Evolutionary conservation across 345 rosid genomes (phyloP), one percentile per base, ranked within the genome.

Genomic region (Hibiscus syriacus): DNA sequence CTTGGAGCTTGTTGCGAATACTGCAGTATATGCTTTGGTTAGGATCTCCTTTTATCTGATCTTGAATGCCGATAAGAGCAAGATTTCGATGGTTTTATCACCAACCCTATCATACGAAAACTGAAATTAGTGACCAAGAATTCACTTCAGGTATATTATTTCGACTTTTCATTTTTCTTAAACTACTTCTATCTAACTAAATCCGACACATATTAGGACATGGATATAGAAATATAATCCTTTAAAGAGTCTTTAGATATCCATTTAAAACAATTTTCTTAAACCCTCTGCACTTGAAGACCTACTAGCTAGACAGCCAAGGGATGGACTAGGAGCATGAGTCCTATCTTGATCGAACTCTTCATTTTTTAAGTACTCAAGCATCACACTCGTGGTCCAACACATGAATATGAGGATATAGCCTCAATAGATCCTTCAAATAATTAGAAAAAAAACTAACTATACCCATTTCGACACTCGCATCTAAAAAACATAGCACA

Each of bases 1-100:
- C n/a, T n/a, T n/a, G n/a, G n/a, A n/a, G n/a, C 71, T 79, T 30
- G 85, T 73, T 52, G 83, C 70, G 77, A 78, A 82, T 67, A 88
- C 83, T 43, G 80, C 79, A 1, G 97, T 85, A 80, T 80, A 92
- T 67, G 92, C 92, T 85, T 86, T 93, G 56, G 88, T 76, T 34
- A 89, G 79, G 34, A 85, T 84, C 72, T 86, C 90, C 81, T 94
- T 87, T 64, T 91, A 89, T 70, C 90, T 76, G 74, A 81, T 82
- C 76, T 80, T 81, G 70, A 91, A 94, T 32, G 97, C 85, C 5
- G 85, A 87, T 60, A 86, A 70, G 43, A 87, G 85, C 80, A 87
- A 82, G 72, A 83, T 68, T 23, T 90, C 95, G 1, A 93, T 70
- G 9, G 86, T 87, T 72, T 85, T 83, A 80, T 89, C 99, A 23